A percentile compares a stretch with the other conserved stretches of the same genome.
Conservation (phyloP, 163 green algal genomes). For the Scenedesmus sp. region DNA sequence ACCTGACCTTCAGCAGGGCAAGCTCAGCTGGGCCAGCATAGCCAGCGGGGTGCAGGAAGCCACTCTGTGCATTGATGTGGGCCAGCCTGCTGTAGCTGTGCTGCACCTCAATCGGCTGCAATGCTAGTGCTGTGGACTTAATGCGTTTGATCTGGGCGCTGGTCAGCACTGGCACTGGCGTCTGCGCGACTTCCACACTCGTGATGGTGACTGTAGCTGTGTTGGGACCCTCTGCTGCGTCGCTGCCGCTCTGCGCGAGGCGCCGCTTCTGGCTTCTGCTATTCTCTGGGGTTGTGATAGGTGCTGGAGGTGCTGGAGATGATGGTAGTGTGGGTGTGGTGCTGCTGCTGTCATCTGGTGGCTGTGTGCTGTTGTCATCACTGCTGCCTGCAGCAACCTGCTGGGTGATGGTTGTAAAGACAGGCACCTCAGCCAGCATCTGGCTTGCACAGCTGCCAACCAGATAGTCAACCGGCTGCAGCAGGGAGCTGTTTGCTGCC, state of each 20-base stretch:
- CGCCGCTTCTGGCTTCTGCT: background rate
- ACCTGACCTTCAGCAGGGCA: background rate
- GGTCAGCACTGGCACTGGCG: background rate
- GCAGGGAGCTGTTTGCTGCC: background rate
- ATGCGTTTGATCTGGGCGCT: background rate
- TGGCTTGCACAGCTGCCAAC: background rate
- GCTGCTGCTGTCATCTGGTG: background rate
- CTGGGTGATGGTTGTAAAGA: background rate
- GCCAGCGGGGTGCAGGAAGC: background rate
- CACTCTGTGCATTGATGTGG: background rate
- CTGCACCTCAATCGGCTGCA: background rate
- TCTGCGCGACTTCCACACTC: background rate
- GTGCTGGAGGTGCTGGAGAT: background rate
- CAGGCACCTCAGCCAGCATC: background rate
- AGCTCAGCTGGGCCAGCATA: background rate
- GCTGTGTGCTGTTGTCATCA: background rate
- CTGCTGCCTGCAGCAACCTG: background rate
- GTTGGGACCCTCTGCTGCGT: background rate
- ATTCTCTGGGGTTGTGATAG: background rate
- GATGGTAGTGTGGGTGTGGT: background rate
- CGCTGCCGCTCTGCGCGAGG: background rate
- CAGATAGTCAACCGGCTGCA: background rate
- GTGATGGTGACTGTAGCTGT: background rate
- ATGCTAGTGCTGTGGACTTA: background rate
- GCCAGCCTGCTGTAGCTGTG: conserved; percentile 1